These are phyloP conservation scores for Tuber aestivum DNA, from an alignment of 495 filamentous ascomycete species.

Conservation along the genomic window DNA sequence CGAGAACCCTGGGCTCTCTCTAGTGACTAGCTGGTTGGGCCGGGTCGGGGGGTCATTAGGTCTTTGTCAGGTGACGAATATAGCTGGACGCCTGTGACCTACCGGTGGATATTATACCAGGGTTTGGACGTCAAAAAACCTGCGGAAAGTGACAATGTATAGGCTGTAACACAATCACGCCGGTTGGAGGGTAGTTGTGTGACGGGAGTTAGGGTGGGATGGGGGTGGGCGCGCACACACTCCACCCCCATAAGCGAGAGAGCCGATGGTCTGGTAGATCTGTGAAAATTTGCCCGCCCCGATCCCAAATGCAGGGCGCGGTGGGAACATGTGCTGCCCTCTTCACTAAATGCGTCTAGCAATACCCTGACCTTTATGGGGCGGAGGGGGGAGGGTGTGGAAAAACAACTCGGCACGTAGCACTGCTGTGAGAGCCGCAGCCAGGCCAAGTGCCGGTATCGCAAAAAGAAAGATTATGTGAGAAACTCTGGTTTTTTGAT, in stretches of 20 bases:
- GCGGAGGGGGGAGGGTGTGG: no score
- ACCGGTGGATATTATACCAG: background rate
- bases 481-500: no score
- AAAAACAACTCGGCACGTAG: background rate
- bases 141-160: background rate
- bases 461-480: background rate
- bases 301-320: background rate
- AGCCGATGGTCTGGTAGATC: conserved; percentile 27
- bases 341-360: no score
- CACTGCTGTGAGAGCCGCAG: background rate
- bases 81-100: background rate
- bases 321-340: background rate
- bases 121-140: background rate
- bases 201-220: background rate
- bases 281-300: conserved; percentile 9
- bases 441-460: background rate
- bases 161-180: background rate
- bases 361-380: no score
- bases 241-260: conserved; percentile 22
- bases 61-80: background rate
- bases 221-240: background rate
- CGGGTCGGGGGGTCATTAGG: background rate
- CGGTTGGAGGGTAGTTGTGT: background rate
- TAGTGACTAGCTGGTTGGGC: background rate
- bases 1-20: no score